Percentiles rank a stretch among this genome's conserved stretches.
Conservation (phyloP, 495 filamentous ascomycete species). For the Hypoxylon cercidicola region DNA sequence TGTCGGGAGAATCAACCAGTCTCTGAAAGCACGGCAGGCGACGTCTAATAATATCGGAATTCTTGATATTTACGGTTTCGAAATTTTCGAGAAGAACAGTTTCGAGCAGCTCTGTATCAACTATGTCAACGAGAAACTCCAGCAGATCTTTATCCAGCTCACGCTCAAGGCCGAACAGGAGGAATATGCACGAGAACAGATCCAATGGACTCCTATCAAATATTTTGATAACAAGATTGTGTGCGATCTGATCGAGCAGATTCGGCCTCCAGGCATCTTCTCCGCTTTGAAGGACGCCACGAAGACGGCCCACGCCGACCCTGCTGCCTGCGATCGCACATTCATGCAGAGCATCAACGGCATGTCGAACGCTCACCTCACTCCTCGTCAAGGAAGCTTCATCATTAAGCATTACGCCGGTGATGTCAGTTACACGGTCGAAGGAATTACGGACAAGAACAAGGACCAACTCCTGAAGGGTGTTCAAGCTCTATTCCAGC, state of each 20-base stretch:
- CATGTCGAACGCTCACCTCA: slow-evolving; percentile 90
- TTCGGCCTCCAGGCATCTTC: slow-evolving; percentile 91
- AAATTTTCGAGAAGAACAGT: slow-evolving; percentile 99
- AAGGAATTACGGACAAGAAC: slow-evolving; percentile 99
- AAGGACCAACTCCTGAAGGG: slow-evolving; percentile 98
- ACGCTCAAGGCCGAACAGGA: slow-evolving; percentile 98
- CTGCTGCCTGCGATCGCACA: slow-evolving; percentile 91
- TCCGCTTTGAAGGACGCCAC: slow-evolving; percentile 97
- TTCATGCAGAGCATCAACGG: slow-evolving; percentile 93
- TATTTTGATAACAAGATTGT: slow-evolving; percentile 99
- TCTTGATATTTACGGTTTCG: slow-evolving; percentile 99
- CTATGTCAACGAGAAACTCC: slow-evolving; percentile 99
- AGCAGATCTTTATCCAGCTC: slow-evolving; percentile 99
- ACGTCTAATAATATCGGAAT: slow-evolving; percentile 91
- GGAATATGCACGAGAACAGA: slow-evolving; percentile 95
- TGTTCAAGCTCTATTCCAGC: slow-evolving; percentile 84
- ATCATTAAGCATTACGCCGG: slow-evolving; percentile 99
- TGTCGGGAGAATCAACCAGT: slow-evolving; percentile 89
- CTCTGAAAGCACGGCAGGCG: slow-evolving; percentile 80
- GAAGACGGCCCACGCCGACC: slow-evolving; percentile 95
- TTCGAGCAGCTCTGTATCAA: slow-evolving; percentile 99
- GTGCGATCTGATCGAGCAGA: slow-evolving; percentile 95
- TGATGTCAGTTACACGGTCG: slow-evolving; percentile 94
- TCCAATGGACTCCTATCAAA: slow-evolving; percentile 98
- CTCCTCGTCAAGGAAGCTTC: slow-evolving; percentile 92